These are phyloP conservation scores for Acephala macrosclerotiorum DNA, from an alignment of 2,329 filamentous ascomycete genomes.

Conservation along the genomic window DNA sequence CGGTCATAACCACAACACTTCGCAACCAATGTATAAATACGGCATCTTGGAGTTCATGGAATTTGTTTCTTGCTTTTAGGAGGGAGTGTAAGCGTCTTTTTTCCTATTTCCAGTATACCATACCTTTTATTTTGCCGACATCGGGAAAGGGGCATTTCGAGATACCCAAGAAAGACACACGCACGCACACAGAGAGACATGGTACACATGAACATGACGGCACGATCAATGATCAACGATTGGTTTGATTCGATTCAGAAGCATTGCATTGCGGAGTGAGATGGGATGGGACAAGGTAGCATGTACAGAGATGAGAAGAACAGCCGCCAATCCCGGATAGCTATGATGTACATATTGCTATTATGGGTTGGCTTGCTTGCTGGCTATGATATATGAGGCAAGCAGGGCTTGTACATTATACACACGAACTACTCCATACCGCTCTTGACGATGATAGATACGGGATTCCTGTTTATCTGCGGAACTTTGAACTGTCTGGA, in stretches of 20 bases:
- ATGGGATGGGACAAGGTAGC: background rate
- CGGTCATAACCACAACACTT: background rate
- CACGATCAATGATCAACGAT: slow-evolving; percentile 27
- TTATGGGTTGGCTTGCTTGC: slow-evolving; percentile 2
- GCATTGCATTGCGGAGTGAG: slow-evolving; percentile 3
- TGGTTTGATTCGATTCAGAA: slow-evolving; percentile 10
- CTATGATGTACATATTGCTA: slow-evolving; percentile 31
- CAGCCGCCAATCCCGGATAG: slow-evolving; percentile 13
- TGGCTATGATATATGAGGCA: background rate
- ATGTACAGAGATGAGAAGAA: slow-evolving; percentile 14
- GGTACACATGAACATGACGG: slow-evolving; percentile 28
- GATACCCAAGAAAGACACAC: slow-evolving; percentile 29
- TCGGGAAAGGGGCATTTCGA: slow-evolving; percentile 32
- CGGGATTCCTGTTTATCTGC: background rate
- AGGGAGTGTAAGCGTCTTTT: slow-evolving; percentile 8
- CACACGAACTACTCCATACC: background rate
- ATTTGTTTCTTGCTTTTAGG: slow-evolving; percentile 4
- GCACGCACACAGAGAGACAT: slow-evolving; percentile 20
- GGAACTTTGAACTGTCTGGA: background rate
- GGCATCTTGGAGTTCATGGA: slow-evolving; percentile 31
- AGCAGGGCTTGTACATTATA: slow-evolving; percentile 1
- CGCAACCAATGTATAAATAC: slow-evolving; percentile 28
- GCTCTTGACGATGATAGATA: background rate
- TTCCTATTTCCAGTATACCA: slow-evolving; percentile 19
- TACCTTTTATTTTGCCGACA: slow-evolving; percentile 19